These are phyloP conservation scores for Vanderwaltozyma tropicalis DNA, from an alignment of 805 yeast species.

Conservation along the genomic window DNA sequence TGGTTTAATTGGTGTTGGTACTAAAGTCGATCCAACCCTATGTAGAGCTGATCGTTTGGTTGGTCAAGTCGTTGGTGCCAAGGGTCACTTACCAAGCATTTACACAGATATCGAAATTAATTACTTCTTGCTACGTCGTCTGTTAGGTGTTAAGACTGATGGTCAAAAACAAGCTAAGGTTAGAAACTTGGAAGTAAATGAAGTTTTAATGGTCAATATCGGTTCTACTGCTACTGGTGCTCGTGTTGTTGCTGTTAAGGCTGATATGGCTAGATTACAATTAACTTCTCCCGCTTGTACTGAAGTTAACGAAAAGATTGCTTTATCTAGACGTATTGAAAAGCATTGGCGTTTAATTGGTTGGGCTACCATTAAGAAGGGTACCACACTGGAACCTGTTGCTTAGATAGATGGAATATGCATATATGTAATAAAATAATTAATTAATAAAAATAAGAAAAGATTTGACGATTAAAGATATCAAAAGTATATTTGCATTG, in stretches of 20 bases:
- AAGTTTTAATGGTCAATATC: conserved; percentile 96
- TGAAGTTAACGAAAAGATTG: conserved; percentile 95
- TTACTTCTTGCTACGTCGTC: conserved; percentile 90
- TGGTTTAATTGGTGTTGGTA: conserved; percentile 99
- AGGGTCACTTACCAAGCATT: conserved; percentile 89
- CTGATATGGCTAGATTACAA: conserved; percentile 97
- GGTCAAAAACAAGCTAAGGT: conserved; percentile 96
- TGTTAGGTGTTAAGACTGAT: conserved; percentile 96
- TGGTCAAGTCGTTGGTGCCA: conserved; percentile 98
- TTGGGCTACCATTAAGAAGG: conserved; percentile 97
- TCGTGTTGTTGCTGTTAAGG: conserved; percentile 93
- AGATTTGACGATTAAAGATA: not conserved
- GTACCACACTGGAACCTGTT: conserved; percentile 77
- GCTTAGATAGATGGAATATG: conserved; percentile 21
- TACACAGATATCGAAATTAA: conserved; percentile 96
- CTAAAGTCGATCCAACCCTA: conserved; percentile 95
- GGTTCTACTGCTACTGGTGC: conserved; percentile 99
- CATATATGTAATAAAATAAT: no score
- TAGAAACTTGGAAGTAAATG: conserved; percentile 85
- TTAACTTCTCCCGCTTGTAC: conserved; percentile 98
- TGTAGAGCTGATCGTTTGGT: conserved; percentile 99
- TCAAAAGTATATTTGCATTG: not conserved
- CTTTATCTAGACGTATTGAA: conserved; percentile 96
- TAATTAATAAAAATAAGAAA: no score
- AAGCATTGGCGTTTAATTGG: conserved; percentile 99